phyloP scores from a whole-genome alignment of 164 flowering plant species.

The Amborella trichopoda region DNA sequence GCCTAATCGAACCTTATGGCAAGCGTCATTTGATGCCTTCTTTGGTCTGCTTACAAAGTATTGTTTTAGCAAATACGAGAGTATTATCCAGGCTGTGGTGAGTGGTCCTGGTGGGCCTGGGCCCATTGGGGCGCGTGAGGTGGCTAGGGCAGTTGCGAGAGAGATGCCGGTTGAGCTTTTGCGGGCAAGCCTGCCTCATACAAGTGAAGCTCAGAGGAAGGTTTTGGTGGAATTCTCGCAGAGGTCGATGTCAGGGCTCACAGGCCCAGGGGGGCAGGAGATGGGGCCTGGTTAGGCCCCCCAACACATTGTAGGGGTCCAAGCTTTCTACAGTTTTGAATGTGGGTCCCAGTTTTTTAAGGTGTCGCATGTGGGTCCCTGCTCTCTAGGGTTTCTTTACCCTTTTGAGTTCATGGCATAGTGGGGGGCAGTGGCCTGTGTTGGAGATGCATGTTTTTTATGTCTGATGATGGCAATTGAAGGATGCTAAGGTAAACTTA shows the following conservation, averaged over 20 bases:
- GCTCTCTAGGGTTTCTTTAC: no score
- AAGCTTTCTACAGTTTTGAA: no score
- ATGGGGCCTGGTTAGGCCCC: no score
- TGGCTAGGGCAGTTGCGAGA: slow-evolving; percentile 26
- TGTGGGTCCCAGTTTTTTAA: no score
- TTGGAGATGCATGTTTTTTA: no score
- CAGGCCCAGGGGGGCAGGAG: no score
- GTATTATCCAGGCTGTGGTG: slow-evolving; percentile 26
- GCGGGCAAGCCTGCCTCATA: slow-evolving; percentile 51
- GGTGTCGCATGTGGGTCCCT: no score
- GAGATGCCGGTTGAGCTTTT: slow-evolving; percentile 55
- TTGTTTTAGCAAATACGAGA: slow-evolving; percentile 43
- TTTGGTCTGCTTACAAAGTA: slow-evolving; percentile 46
- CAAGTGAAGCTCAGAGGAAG: slow-evolving; percentile 34
- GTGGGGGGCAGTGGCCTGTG: no score
- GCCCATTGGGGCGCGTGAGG: slow-evolving; percentile 20
- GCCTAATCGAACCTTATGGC: slow-evolving; percentile 40
- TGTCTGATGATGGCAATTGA: no score
- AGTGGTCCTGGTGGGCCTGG: background rate
- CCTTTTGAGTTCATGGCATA: no score
- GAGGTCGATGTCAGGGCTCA: slow-evolving; percentile 37
- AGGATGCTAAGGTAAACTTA: no score
- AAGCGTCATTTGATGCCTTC: slow-evolving; percentile 54
- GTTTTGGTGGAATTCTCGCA: slow-evolving; percentile 32
- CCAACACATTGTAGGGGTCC: no score